Evolutionary conservation across 305 asterid species (phyloP), one percentile per base, ranked within the genome.

Genomic region (Solanum hybrid): DNA sequence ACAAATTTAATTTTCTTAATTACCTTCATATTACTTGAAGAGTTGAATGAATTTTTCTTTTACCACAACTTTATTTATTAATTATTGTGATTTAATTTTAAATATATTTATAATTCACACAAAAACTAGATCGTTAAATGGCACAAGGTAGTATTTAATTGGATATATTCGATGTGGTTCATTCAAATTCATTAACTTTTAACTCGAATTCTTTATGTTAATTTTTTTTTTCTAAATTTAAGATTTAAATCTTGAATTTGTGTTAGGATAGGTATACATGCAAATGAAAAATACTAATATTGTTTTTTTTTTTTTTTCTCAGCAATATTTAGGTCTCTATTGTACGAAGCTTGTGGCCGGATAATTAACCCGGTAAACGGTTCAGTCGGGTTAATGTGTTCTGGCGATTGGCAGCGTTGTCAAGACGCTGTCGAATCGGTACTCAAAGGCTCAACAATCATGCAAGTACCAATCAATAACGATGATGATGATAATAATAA

Each of bases 271-370:
- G 2, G 6, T 68, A 68, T 15, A 37, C 87, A 83, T 83, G 38
- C 37, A 41, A 13, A 81, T 38, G 10, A 45, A 15, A 29, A 29
- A 4, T 45, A 24, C 31, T 32, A 5, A 51, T 3, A 26, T 27
- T 24, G 15, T 4, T 89, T 72, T 2, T 79, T 12, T 17, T 36
- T 2, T 1, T 13, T 10, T 33, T 45, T 4, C 12, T 13, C 96
- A 96, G 99, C 90, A 38, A 91, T 94, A 38, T 96, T 95, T 38
- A 91, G 81, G 92, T 96, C 99, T 24, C 91, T 96, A 1, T 84
- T 96, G 34, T 94, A 93, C 57, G 99, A 96, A 87, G 99, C 99
- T 14, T 96, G 98, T 85, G 99, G 99, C 39, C 90, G 99, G 92
- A 94, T 96, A 90, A 93, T 96, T 10, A 91, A 94, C 93, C 99